Conservation (phyloP, 129 eudicot species). For the Chrysanthemum lavandulifolium region DNA sequence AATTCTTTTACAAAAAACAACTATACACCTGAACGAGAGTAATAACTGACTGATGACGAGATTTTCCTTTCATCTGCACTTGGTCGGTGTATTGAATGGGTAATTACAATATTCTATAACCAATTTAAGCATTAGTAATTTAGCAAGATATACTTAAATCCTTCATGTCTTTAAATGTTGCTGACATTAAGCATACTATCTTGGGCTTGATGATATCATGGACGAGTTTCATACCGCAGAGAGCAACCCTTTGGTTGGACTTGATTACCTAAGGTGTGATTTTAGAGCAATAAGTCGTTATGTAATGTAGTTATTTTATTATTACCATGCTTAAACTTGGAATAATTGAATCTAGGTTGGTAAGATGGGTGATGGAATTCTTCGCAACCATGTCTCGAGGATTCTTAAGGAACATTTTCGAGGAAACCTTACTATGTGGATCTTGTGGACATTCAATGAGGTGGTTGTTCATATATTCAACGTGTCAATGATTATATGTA, state of each 20-base stretch:
- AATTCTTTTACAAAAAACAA: too few relatives aligned
- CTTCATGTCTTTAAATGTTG: conserved; percentile 9
- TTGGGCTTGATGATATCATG: conserved; percentile 92
- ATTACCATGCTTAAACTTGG: conserved; percentile 16
- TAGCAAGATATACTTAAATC: conserved; percentile 14
- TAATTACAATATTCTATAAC: conserved; percentile 19
- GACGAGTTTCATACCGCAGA: conserved; percentile 77
- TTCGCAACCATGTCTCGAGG: conserved; percentile 84
- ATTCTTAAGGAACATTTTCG: conserved; percentile 81
- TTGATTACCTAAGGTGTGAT: conserved; percentile 73
- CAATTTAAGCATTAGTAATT: conserved; percentile 5
- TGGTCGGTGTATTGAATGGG: conserved; percentile 98
- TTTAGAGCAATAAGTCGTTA: conserved; percentile 7
- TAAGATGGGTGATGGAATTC: conserved; percentile 83
- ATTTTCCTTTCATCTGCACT: conserved; percentile 65
- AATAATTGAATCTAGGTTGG: conserved; percentile 63
- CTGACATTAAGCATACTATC: conserved; percentile 95
- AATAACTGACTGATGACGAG: conserved; percentile 58
- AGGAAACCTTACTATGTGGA: conserved; percentile 74
- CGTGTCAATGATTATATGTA: conserved; percentile 12
- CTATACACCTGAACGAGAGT: too few relatives aligned
- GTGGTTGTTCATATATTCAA: conserved; percentile 31
- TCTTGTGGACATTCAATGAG: conserved; percentile 82
- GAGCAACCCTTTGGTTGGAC: conserved; percentile 90
- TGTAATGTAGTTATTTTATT: conserved; percentile 10